phyloP scores from a whole-genome alignment of 805 yeast genomes.

The Starmerella bombicola region DNA sequence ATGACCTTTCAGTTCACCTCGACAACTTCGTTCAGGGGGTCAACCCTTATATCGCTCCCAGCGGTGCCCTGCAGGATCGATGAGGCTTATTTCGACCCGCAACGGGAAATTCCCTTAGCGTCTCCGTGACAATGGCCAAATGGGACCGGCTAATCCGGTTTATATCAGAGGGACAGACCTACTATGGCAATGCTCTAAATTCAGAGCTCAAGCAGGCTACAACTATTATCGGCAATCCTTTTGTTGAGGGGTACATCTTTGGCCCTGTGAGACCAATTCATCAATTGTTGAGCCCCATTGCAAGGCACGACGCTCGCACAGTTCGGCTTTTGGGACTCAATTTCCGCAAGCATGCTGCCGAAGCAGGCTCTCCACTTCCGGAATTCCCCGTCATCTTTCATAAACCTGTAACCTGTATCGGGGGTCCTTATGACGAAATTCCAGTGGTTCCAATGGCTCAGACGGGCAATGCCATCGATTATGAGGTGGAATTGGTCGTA shows the following conservation, averaged over 20 bases:
- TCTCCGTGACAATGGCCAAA: no score
- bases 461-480: constrained; percentile 32
- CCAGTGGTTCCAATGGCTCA: constrained; percentile 30
- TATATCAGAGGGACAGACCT: constrained; percentile 35
- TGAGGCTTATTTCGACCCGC: no score
- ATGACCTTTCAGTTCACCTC: no score
- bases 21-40: no score
- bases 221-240: constrained; percentile 38
- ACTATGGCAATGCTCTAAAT: constrained; percentile 41
- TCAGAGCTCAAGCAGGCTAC: constrained; percentile 33
- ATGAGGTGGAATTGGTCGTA: constrained; percentile 43
- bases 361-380: constrained; percentile 35
- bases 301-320: constrained; percentile 30
- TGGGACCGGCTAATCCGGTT: constrained; percentile 35
- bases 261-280: constrained; percentile 30
- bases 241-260: constrained; percentile 29
- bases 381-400: constrained; percentile 39
- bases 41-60: no score
- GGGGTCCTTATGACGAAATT: constrained; percentile 35
- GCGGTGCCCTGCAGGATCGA: no score
- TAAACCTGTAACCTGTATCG: constrained; percentile 38
- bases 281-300: constrained; percentile 34
- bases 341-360: constrained; percentile 35
- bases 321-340: constrained; percentile 43
- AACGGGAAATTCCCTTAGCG: no score